Conservation (phyloP, 805 yeast species). For the Candida fluviatilis region DNA sequence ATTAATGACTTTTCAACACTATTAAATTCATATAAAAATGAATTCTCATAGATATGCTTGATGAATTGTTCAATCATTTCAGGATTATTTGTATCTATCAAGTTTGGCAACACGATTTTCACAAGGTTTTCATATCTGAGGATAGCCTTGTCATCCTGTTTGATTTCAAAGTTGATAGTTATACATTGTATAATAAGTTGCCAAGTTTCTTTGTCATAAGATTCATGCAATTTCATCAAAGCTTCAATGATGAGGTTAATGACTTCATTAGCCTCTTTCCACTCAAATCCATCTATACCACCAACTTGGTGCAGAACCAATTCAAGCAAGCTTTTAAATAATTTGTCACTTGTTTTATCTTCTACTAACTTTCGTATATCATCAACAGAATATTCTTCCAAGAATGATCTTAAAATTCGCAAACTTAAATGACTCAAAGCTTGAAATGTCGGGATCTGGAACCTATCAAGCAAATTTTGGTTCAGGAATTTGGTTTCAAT, state of each 20-base stretch:
- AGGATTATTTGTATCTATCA: slow-evolving; percentile 17
- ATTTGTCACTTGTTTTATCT: slow-evolving; percentile 43
- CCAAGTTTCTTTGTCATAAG: slow-evolving; percentile 31
- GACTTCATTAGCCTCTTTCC: slow-evolving; percentile 49
- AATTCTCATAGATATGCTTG: slow-evolving; percentile 50
- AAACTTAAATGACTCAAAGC: slow-evolving; percentile 52
- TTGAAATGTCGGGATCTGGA: slow-evolving; percentile 59
- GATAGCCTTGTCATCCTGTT: slow-evolving; percentile 27
- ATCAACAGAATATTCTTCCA: slow-evolving; percentile 22
- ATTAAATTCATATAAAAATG: slow-evolving; percentile 56
- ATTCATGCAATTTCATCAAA: slow-evolving; percentile 16
- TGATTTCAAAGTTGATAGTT: slow-evolving; percentile 35
- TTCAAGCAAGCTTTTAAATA: slow-evolving; percentile 49
- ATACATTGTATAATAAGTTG: slow-evolving; percentile 37
- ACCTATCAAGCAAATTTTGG: slow-evolving; percentile 23
- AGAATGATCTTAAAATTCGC: slow-evolving; percentile 31
- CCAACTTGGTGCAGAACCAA: slow-evolving; percentile 43
- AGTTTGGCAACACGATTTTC: slow-evolving; percentile 35
- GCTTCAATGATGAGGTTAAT: slow-evolving; percentile 32
- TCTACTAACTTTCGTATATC: slow-evolving; percentile 35
- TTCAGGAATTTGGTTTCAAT: slow-evolving; percentile 50
- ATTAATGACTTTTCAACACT: slow-evolving; percentile 43
- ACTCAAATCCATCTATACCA: slow-evolving; percentile 30
- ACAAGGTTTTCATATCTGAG: slow-evolving; percentile 41
- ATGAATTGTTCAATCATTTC: slow-evolving; percentile 41